Conservation (phyloP, 768 basidiomycete genomes). For the Podaxis sp. region DNA sequence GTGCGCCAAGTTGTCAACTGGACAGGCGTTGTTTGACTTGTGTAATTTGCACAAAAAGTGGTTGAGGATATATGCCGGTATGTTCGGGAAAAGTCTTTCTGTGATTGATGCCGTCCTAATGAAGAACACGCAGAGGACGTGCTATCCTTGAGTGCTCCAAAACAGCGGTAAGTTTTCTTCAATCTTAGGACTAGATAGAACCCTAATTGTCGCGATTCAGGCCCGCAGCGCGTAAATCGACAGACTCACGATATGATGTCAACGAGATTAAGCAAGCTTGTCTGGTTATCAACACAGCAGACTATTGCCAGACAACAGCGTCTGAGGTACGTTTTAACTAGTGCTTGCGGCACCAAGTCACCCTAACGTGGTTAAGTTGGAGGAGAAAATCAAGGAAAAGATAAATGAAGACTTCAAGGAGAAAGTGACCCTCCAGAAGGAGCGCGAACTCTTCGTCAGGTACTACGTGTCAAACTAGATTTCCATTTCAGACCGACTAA, state of each 20-base stretch:
- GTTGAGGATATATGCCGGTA: constrained; percentile 88
- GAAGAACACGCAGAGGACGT: constrained; percentile 71
- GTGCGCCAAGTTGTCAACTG: constrained; percentile 87
- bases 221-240: constrained; percentile 59
- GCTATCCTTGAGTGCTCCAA: constrained; percentile 61
- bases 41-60: constrained; percentile 87
- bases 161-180: constrained; percentile 46
- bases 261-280: constrained; percentile 80
- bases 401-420: constrained; percentile 75
- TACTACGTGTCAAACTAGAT: constrained; percentile 29
- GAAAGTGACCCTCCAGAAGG: constrained; percentile 77
- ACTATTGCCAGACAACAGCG: constrained; percentile 94
- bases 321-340: constrained; percentile 54
- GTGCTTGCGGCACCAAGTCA: neutral
- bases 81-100: neutral
- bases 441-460: constrained; percentile 90
- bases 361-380: constrained; percentile 53
- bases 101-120: neutral
- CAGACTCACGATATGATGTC: constrained; percentile 75
- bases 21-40: constrained; percentile 80
- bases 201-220: constrained; percentile 23
- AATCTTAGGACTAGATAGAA: neutral
- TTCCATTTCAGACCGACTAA: neutral
- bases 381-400: constrained; percentile 86
- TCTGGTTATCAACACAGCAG: constrained; percentile 93